Percentiles rank a stretch among this genome's conserved stretches.
Conservation (phyloP, 805 yeast genomes). For the Kodamaea restingae region DNA sequence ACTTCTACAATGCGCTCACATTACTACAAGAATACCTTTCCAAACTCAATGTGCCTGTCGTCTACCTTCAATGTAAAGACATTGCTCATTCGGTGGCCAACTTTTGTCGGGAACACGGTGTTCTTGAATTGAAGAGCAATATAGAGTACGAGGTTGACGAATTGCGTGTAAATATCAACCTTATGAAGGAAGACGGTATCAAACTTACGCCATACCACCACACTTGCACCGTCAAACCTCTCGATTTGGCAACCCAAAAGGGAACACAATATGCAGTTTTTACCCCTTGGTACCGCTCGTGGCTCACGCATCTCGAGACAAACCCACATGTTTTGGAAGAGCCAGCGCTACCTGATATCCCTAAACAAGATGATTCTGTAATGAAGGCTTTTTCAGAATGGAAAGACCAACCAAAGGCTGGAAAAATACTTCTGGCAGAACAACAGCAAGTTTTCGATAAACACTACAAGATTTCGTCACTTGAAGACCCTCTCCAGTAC, state of each 20-base stretch:
- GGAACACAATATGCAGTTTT: conserved; percentile 43
- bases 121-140: conserved; percentile 31
- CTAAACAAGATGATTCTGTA: background rate
- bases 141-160: conserved; percentile 46
- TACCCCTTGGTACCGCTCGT: conserved; percentile 40
- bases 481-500: conserved; percentile 27
- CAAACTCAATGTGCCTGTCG: conserved; percentile 36
- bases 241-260: conserved; percentile 28
- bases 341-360: background rate
- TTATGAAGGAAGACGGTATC: conserved; percentile 10
- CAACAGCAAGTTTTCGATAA: conserved; percentile 19
- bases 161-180: conserved; percentile 24
- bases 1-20: conserved; percentile 32
- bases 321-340: background rate
- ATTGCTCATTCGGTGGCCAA: conserved; percentile 19
- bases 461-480: conserved; percentile 29
- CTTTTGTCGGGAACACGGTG: conserved; percentile 22
- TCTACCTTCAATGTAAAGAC: conserved; percentile 34
- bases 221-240: conserved; percentile 41
- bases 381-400: background rate
- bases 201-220: conserved; percentile 26
- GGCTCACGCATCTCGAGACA: conserved; percentile 29
- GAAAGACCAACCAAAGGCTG: background rate
- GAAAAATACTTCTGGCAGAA: conserved; percentile 4
- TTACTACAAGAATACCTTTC: conserved; percentile 27